Evolutionary conservation across 2,329 filamentous ascomycete species (phyloP).

Genomic region (Talaromyces sp.): DNA sequence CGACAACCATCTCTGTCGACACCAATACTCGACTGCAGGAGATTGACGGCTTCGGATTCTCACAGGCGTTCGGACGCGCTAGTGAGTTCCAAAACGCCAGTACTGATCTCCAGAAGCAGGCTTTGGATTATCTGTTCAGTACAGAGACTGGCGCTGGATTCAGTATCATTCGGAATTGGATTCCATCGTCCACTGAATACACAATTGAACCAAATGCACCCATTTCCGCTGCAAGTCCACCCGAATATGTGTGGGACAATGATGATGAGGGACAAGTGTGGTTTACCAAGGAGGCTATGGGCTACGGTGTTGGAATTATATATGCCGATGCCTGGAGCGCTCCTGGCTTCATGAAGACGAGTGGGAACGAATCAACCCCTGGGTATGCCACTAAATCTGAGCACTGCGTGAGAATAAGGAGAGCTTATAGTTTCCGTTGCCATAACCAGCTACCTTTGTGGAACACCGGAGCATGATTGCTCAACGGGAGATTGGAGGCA

Average conservation of each 20-base stretch:
- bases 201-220: slow-evolving; percentile 11
- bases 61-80: slow-evolving; percentile 1
- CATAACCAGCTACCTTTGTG: slow-evolving; percentile 28
- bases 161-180: slow-evolving; percentile 11
- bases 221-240: not conserved
- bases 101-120: not conserved
- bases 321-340: slow-evolving; percentile 43
- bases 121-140: slow-evolving; percentile 4
- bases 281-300: slow-evolving; percentile 9
- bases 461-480: slow-evolving; percentile 35
- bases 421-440: not conserved
- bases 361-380: slow-evolving; percentile 23
- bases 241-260: slow-evolving; percentile 11
- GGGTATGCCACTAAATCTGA: not conserved
- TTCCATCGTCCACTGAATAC: slow-evolving; percentile 4
- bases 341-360: slow-evolving; percentile 48
- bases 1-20: not conserved
- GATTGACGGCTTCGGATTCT: slow-evolving; percentile 9
- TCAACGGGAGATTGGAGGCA: slow-evolving; percentile 41
- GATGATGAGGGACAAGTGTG: slow-evolving; percentile 10
- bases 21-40: not conserved
- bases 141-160: slow-evolving; percentile 9
- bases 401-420: not conserved
- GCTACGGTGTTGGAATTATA: slow-evolving; percentile 9
- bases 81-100: not conserved